Base-by-base conservation (phyloP, 2,329 filamentous ascomycete species). In the Mollisiaceae sp. region DNA sequence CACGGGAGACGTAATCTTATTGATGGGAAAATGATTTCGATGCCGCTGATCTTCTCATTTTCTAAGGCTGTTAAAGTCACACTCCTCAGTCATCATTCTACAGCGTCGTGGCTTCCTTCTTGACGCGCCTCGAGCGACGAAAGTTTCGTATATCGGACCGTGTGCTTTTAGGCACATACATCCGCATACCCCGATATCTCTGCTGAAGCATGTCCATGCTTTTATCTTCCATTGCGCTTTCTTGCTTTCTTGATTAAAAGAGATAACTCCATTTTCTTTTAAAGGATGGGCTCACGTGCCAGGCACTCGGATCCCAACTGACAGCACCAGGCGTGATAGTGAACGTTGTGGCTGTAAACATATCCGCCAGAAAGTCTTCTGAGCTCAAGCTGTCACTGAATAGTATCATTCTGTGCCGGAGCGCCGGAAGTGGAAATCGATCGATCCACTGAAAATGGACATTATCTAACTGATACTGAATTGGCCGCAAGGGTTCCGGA, bases 401-500 rank as follows among this genome's bases (percentile, higher is more conserved):
- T 9, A 24, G 9, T n/a, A 71, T 71, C 52, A 71, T 62, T 20
- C 57, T 65, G 36, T 70, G 55, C 24, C 69, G 24, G 22, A 70
- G 27, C 3, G 32, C 36, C 4, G 63, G 63, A 6, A 69, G 27
- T 3, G 69, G 69, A n/a, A 70, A 64, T 20, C 68, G 56, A 50
- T 71, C 69, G 24, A 70, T 67, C 56, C 65, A 70, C 22, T 59
- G 61, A 6, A 62, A 63, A 35, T 71, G 69, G 11, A 66, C 63
- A 4, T 39, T 59, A 8, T 58, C 20, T 8, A 65, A 20, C 15
- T 71, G 69, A 18, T 64, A 14, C 8, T 39, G 32, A 2, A 58
- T 63, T 15, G 69, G 69, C 15, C 60, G 62, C 14, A 71, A 54
- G 1, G 61, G 47, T 1, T 39, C 24, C 8, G 69, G 69, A 1